phyloP scores from a whole-genome alignment of 1,284 basidiomycete genomes.

The Ceratobasidium sp. region DNA sequence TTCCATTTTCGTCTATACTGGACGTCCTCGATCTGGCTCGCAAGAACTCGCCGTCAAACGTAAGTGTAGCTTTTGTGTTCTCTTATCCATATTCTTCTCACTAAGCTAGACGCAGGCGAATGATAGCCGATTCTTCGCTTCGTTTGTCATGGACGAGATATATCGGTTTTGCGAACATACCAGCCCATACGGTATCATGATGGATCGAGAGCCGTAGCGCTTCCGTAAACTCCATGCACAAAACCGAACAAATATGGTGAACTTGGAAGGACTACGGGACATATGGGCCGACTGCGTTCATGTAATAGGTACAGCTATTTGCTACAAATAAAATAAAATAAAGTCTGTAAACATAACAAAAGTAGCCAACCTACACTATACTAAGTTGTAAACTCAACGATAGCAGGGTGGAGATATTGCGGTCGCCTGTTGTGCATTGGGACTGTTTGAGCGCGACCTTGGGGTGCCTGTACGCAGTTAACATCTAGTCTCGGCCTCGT shows the following conservation, averaged over 20 bases:
- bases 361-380: too few relatives aligned
- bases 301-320: too few relatives aligned
- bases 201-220: neutral
- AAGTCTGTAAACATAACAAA: too few relatives aligned
- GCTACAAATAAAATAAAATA: too few relatives aligned
- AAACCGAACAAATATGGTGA: neutral
- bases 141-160: constrained; percentile 15
- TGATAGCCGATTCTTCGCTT: constrained; percentile 1
- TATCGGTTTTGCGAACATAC: neutral
- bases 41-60: constrained; percentile 10
- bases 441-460: too few relatives aligned
- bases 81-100: neutral
- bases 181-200: neutral
- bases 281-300: too few relatives aligned
- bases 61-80: neutral
- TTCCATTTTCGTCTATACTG: constrained; percentile 28
- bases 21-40: constrained; percentile 21
- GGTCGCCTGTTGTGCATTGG: too few relatives aligned
- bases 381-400: too few relatives aligned
- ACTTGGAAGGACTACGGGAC: too few relatives aligned
- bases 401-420: too few relatives aligned
- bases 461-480: too few relatives aligned
- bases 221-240: neutral
- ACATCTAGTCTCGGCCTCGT: too few relatives aligned
- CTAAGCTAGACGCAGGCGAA: neutral